These are phyloP conservation scores for Cutaneotrichosporon daszewskae DNA, from an alignment of 1,284 basidiomycete genomes.

Conservation along the genomic window DNA sequence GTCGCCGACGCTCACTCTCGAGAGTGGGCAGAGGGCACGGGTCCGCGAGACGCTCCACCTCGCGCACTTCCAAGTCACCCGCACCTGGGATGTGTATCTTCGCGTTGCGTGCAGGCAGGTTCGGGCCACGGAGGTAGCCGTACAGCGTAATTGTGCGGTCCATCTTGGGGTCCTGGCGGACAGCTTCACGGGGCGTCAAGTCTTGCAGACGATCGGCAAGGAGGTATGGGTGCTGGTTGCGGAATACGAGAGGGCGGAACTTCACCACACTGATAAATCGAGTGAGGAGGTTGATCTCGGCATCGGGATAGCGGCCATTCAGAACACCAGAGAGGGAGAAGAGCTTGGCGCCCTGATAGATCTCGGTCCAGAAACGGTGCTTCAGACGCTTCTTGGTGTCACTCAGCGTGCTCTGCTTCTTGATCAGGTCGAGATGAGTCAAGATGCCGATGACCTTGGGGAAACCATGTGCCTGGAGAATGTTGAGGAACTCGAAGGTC, in stretches of 20 bases:
- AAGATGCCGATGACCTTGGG: slow-evolving; percentile 97
- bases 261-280: slow-evolving; percentile 98
- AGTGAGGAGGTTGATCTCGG: slow-evolving; percentile 90
- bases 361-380: slow-evolving; percentile 99
- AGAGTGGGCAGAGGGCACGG: slow-evolving; percentile 91
- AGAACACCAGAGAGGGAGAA: slow-evolving; percentile 97
- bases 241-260: slow-evolving; percentile 93
- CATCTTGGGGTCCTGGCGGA: slow-evolving; percentile 73
- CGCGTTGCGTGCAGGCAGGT: slow-evolving; percentile 71
- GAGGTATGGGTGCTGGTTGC: slow-evolving; percentile 89
- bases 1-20: slow-evolving; percentile 86
- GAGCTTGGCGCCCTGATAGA: slow-evolving; percentile 96
- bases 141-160: slow-evolving; percentile 87
- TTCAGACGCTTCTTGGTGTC: slow-evolving; percentile 93
- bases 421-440: slow-evolving; percentile 94
- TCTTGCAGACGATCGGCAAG: slow-evolving; percentile 96
- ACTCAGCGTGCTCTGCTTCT: slow-evolving; percentile 79
- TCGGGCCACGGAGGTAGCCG: slow-evolving; percentile 89
- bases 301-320: slow-evolving; percentile 96
- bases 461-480: slow-evolving; percentile 94
- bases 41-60: slow-evolving; percentile 72
- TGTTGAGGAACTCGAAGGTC: slow-evolving; percentile 97
- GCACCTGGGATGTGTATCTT: slow-evolving; percentile 90
- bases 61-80: slow-evolving; percentile 74
- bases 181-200: slow-evolving; percentile 78